Base-by-base conservation (phyloP, 306 rosid species). In the Coriaria nepalensis region DNA sequence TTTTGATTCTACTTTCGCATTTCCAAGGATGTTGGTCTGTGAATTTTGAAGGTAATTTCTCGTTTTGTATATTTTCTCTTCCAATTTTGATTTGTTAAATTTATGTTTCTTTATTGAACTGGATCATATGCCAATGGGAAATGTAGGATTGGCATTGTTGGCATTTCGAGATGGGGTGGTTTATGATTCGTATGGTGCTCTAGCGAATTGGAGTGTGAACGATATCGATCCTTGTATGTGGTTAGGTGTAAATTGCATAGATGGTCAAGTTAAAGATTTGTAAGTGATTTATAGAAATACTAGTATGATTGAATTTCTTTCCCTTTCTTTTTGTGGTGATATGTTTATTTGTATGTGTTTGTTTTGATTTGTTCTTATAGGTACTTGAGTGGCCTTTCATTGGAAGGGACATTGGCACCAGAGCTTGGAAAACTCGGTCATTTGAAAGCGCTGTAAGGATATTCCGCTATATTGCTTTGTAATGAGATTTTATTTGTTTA, bases 371-470 rank as follows among this genome's bases (percentile, higher is more conserved):
- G 29, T 20, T 20, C 29, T 61, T 75, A 58, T 48, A 92, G 98
- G 77, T 70, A 77, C 56, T 69, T 92, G 62, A 82, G 58, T 11
- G 80, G 57, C 39, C 75, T 77, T 54, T 75, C 77, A 32, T 68
- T 92, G 73, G 74, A 69, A 64, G 98, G 96, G 57, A 85, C 81
- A 37, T 68, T 92, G 70, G 75, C 87, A 20, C 98, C 96, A 37
- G 86, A 80, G 61, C 81, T 92, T 61, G 86, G 87, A 33, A 79
- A 62, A 73, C 94, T 92, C 33, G 13, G 52, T 52, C 70, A 73
- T 70, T 64, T 92, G 39, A 71, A 49, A 69, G 68, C 67, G 49
- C 79, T 92, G 96, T 92, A 77, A 75, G 87, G 29, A 64, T 60
- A 20, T 20, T 66, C 55, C 12, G 36, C 47, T 29, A 37, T 53